Base-by-base conservation (phyloP, 257 asterid species). In the Forsythia viridissima region DNA sequence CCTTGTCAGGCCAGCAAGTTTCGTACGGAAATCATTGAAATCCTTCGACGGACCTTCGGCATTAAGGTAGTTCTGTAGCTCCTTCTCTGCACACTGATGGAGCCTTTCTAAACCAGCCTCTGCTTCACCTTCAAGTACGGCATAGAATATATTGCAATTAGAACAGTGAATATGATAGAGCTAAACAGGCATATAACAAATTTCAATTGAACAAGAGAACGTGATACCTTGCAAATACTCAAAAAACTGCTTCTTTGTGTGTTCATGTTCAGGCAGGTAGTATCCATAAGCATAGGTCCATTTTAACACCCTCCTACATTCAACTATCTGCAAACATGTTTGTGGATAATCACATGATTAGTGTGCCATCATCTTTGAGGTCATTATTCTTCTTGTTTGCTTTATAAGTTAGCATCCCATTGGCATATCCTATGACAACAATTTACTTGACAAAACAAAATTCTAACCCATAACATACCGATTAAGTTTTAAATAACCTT, bases 81-180 rank as follows among this genome's bases (percentile, higher is more conserved):
- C 98, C 80, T 96, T 96, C 85, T 96, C 99, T 44, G 97, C 98
- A 92, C 98, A 93, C 76, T 92, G 98, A 87, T 96, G 99, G 77
- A 96, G 97, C 90, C 99, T 91, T 91, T 93, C 99, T 80, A 96
- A 86, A 80, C 98, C 98, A 34, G 97, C 95, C 86, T 95, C 99
- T 3, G 99, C 98, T 84, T 96, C 99, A 73, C 99, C 99, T 96
- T 80, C 70, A 6, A 57, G 30, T n/a, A 57, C 66, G 82, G 38
- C 30, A 69, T 70, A 72, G 51, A 43, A 80, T 51, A 70, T 55
- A 41, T 21, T 20, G 38, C 77, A 80, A 42, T 66, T n/a, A 38
- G n/a, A 76, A 80, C 21, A 42, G 34, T 67, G 52, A 72, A 48
- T 21, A n/a, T 57, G 40, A 40, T 41, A 39, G 34, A 46, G 46